Evolutionary conservation across 768 basidiomycete species (phyloP).

Genomic region (Panaeolus papilionaceus): DNA sequence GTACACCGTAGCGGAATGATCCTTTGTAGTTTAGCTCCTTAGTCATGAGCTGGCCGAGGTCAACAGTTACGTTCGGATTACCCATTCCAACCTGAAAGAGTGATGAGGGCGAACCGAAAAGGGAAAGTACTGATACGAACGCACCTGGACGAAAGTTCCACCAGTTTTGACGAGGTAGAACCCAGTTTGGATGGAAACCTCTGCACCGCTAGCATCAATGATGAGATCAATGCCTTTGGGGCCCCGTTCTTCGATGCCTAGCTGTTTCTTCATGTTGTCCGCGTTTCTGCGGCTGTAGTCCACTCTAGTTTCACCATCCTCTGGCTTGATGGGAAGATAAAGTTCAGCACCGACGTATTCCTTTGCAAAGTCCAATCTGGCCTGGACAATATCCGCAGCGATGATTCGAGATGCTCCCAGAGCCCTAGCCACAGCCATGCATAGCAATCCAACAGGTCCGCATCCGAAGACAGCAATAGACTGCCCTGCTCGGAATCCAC

Average conservation of each 20-base stretch:
- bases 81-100: slow-evolving; percentile 83
- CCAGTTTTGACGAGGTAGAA: slow-evolving; percentile 77
- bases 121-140: slow-evolving; percentile 15
- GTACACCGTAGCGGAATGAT: slow-evolving; percentile 89
- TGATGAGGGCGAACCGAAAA: not conserved
- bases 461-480: slow-evolving; percentile 88
- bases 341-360: slow-evolving; percentile 82
- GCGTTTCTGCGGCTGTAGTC: slow-evolving; percentile 80
- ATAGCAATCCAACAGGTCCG: slow-evolving; percentile 87
- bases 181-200: slow-evolving; percentile 90
- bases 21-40: slow-evolving; percentile 88
- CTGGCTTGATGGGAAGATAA: slow-evolving; percentile 65
- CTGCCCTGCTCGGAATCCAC: slow-evolving; percentile 72
- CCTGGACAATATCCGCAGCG: slow-evolving; percentile 79
- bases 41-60: slow-evolving; percentile 68
- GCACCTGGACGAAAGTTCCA: slow-evolving; percentile 74
- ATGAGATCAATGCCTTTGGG: slow-evolving; percentile 79
- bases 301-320: slow-evolving; percentile 68
- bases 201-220: slow-evolving; percentile 92
- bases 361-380: slow-evolving; percentile 87
- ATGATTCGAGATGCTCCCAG: slow-evolving; percentile 86
- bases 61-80: slow-evolving; percentile 73
- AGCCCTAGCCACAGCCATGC: slow-evolving; percentile 96
- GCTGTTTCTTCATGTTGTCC: slow-evolving; percentile 62
- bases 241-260: slow-evolving; percentile 78